These are phyloP conservation scores for Allantophomopsis lycopodina DNA, from an alignment of 2,329 filamentous ascomycete genomes.

Conservation along the genomic window DNA sequence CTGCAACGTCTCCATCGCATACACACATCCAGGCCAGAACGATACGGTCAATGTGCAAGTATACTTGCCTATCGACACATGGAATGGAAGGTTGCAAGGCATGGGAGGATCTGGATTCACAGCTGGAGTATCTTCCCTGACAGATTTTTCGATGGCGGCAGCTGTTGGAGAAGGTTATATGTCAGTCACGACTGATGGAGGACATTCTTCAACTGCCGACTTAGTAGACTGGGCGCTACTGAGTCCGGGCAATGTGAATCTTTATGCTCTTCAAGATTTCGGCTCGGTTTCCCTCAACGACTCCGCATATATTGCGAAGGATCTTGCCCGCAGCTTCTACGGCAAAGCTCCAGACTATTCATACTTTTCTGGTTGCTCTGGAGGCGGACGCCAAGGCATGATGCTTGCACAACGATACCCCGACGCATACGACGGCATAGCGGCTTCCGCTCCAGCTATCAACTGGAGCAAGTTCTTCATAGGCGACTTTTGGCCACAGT, in stretches of 20 bases:
- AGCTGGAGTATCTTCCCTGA: slow-evolving; percentile 9
- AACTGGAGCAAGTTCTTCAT: slow-evolving; percentile 11
- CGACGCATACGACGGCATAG: slow-evolving; percentile 23
- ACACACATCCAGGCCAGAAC: slow-evolving; percentile 10
- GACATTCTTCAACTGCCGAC: slow-evolving; percentile 2
- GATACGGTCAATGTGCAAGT: slow-evolving; percentile 10
- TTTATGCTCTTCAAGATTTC: slow-evolving; percentile 18
- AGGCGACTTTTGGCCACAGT: slow-evolving; percentile 1
- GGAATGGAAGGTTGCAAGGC: slow-evolving; percentile 16
- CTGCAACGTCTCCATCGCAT: slow-evolving; percentile 15
- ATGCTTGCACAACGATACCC: slow-evolving; percentile 22
- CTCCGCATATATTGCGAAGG: slow-evolving; percentile 18
- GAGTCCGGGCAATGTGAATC: slow-evolving; percentile 5
- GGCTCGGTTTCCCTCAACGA: slow-evolving; percentile 21
- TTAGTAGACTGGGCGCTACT: slow-evolving; percentile 2
- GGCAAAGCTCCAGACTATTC: slow-evolving; percentile 17
- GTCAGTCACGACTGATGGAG: slow-evolving; percentile 15
- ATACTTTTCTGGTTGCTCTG: slow-evolving; percentile 23
- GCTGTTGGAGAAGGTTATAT: slow-evolving; percentile 12
- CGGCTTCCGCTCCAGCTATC: slow-evolving; percentile 23
- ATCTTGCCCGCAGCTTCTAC: slow-evolving; percentile 19
- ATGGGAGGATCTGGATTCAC: slow-evolving; percentile 17
- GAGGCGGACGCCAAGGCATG: slow-evolving; percentile 22
- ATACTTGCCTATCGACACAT: slow-evolving; percentile 10
- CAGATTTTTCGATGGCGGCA: slow-evolving; percentile 10